Base-by-base conservation (phyloP, 192 early-diverging fungal species). In the Spizellomyces punctatus region DNA sequence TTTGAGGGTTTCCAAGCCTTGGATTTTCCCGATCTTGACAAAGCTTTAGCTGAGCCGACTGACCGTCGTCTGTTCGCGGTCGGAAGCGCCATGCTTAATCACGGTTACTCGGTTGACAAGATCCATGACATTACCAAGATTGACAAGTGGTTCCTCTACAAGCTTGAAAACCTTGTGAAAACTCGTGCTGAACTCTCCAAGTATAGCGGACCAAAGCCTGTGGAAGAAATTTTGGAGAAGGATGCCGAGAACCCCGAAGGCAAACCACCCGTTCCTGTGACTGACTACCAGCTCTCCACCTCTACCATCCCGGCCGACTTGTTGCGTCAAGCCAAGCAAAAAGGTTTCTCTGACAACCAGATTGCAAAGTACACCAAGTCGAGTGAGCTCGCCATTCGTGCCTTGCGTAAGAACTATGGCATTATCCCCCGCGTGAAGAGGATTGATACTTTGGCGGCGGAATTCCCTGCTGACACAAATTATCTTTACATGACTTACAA, bases 401-500 rank as follows among this genome's bases (percentile, higher is more conserved):
- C 75, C 4, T 63, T 84, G 36, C 90, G 96, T 63, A 83, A 90
- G 68, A 59, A 82, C 58, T 82, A 85, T 66, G 91, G 92, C 10
- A 91, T 99, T 74, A 87, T 88, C 6, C 95, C 94, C 19, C 89
- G 88, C 62, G 94, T 95, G 44, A 98, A 98, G 85, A 90, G 92
- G 59, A 96, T 98, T 62, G 96, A 98, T 78, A 96, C 95, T 6
- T 78, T 96, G 60, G 96, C 95, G 58, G 96, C 94, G 52, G 96
- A 98, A 80, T 96, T 96, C 84, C 96, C 96, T 58, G 94, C 95
- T 41, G 83, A 90, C 57, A 98, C 96, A 50, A 98, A 98, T 80
- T 98, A 98, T 73, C 83, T 98, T 8, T 98, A 96, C 87, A 96
- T 90, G n/a, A 96, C 95, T n/a, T 98, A 98, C 86, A 95, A 95